A percentile compares a stretch with the other conserved stretches of the same genome.
Conservation (phyloP, 2,329 filamentous ascomycete genomes). For the Paraphaeosphaeria minitans region DNA sequence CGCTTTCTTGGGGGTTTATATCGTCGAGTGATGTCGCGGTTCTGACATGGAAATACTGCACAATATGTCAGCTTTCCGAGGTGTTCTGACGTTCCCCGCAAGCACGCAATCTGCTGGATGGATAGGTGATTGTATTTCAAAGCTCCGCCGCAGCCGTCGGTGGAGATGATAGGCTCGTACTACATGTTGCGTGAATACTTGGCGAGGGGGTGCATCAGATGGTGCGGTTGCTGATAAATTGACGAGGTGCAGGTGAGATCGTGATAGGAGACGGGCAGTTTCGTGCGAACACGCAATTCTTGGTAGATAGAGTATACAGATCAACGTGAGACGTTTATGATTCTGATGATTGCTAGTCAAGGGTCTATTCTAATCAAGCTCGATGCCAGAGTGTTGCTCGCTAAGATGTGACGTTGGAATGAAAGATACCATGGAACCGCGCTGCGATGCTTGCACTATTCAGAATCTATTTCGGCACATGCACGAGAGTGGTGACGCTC, state of each 20-base stretch:
- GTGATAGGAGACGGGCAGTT: neutral
- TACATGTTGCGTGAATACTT: neutral
- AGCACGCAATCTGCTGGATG: constrained; percentile 34
- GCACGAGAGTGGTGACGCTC: constrained; percentile 63
- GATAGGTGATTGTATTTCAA: constrained; percentile 22
- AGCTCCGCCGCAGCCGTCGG: constrained; percentile 11
- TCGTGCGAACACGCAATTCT: neutral
- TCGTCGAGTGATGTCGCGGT: neutral
- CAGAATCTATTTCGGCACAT: constrained; percentile 23
- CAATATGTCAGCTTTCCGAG: constrained; percentile 32
- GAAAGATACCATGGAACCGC: neutral
- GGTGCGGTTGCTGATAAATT: neutral
- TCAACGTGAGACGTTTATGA: neutral
- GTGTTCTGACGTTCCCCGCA: constrained; percentile 34
- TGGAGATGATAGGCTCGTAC: constrained; percentile 3
- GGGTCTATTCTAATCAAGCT: neutral
- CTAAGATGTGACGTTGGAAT: neutral
- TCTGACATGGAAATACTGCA: constrained; percentile 5
- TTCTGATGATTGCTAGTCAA: neutral
- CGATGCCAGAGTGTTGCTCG: neutral
- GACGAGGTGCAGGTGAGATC: neutral
- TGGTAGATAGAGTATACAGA: neutral
- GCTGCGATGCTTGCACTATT: neutral
- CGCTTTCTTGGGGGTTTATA: constrained; percentile 1
- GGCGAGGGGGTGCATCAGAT: neutral